Evolutionary conservation across 2,329 filamentous ascomycete species (phyloP), one percentile per base, ranked within the genome.

Genomic region (Colletotrichum falcatum): DNA sequence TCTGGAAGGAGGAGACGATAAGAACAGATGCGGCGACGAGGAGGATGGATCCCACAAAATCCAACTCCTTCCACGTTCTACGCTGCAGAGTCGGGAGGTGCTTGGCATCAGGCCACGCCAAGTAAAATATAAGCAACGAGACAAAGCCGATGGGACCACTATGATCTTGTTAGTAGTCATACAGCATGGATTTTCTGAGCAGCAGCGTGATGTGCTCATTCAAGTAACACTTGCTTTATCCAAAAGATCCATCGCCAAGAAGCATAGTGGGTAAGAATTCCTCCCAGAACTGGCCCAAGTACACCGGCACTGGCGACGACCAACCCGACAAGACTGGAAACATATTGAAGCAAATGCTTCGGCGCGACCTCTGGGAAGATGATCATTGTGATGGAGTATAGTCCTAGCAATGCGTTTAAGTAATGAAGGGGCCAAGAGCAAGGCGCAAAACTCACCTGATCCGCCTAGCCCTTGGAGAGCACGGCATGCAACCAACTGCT

Each of bases 1-100:
- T 84, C 73, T 90, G 87, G 66, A 90, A 89, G 1, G 88, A 80
- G 73, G 89, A 89, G 0, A 89, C 86, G 5, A 89, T 80, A 2
- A 90, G 81, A 0, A 88, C 84, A 0, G 87, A 84, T 1, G 86
- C 84, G 3, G 84, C 79, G 11, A 90, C 82, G 16, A 89, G 78
- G 28, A 90, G 79, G n/a, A 86, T 72, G 0, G 86, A 86, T 14
- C 88, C 88, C 5, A 86, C 51, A 62, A 85, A 82, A 73, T 90
- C 88, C 48, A 90, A 79, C 54, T 87, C 81, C 37, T 77, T 83
- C 84, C 85, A 88, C 4, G 80, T 76, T 42, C 82, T 79, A 35
- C 78, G 79, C 54, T 83, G 76, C 5, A 81, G 70, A 20, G 75
- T 73, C 0, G 81, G 81, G 2, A 86, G 77, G 55, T 83, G 77